Base-by-base conservation (phyloP, 441 rosid species). In the Gossypium davidsonii region DNA sequence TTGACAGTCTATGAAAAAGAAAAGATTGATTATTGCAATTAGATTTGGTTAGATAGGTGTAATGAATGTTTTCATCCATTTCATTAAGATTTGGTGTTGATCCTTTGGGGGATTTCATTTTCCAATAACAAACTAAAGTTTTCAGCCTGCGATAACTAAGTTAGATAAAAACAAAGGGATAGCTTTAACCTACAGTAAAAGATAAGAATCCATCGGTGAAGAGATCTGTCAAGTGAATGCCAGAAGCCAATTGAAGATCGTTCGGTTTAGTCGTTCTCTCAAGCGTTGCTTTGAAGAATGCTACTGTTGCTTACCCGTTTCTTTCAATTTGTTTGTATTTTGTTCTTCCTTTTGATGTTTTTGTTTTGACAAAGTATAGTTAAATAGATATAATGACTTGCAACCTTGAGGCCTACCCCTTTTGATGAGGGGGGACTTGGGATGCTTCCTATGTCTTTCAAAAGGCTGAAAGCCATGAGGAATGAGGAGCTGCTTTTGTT, bases 391-490 rank as follows among this genome's bases (percentile, higher is more conserved):
- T 79, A 17, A 6, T 15, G 77, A 78, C 63, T 76, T 74, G 31
- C n/a, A 65, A 46, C 11, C 20, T 21, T 65, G 62, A 72, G 58
- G 77, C 83, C 79, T 73, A 73, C 80, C 71, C 82, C 87, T 83
- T 48, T 48, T 14, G 5, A 48, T 72, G 83, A 76, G 66, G 74
- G 79, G 77, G 75, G 80, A 76, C 76, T 73, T 78, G 84, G 83
- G 87, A 75, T 85, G 85, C 87, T 85, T 81, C 85, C 75, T 70
- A 42, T 84, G 83, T 79, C 85, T 83, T 84, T 83, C 80, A 78
- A 81, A 80, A 82, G 86, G 85, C 77, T 79, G 85, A 83, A 83
- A 82, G 86, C 83, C 85, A 74, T 39, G 81, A 77, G 82, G 88
- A 81, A 75, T 80, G 83, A 81, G 74, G 79, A 82, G 66, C 71